A percentile compares a stretch with the other conserved stretches of the same genome.
phyloP scores from a whole-genome alignment of 2,329 filamentous ascomycete species.

The Exserohilum turcica region DNA sequence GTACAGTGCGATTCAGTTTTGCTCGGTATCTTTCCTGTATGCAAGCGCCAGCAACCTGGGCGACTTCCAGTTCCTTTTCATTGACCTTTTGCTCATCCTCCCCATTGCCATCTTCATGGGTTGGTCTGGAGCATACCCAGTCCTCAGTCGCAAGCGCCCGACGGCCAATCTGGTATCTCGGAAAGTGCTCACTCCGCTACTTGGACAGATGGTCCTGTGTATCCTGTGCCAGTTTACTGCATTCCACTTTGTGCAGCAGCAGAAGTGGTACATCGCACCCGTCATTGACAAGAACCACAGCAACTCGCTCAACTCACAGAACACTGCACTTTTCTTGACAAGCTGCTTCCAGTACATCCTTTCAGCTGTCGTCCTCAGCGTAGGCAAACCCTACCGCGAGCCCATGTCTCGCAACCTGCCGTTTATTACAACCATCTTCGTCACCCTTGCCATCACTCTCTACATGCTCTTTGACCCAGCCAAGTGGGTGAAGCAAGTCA shows the following conservation, averaged over 20 bases:
- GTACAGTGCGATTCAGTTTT: slow-evolving; percentile 99
- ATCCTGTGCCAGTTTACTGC: slow-evolving; percentile 76
- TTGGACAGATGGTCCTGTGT: slow-evolving; percentile 86
- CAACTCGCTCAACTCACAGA: slow-evolving; percentile 90
- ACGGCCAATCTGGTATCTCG: slow-evolving; percentile 90
- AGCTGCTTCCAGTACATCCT: slow-evolving; percentile 96
- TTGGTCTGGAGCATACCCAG: slow-evolving; percentile 84
- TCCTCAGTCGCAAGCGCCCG: slow-evolving; percentile 80
- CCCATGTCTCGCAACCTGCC: slow-evolving; percentile 80
- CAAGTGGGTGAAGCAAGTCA: slow-evolving; percentile 69
- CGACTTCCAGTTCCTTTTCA: slow-evolving; percentile 97
- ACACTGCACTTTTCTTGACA: slow-evolving; percentile 85
- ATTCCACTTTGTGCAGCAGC: slow-evolving; percentile 74
- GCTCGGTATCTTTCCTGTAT: slow-evolving; percentile 94
- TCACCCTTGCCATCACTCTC: slow-evolving; percentile 68
- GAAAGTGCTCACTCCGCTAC: slow-evolving; percentile 85
- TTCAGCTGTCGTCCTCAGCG: slow-evolving; percentile 84
- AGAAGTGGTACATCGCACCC: slow-evolving; percentile 86
- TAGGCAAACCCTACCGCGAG: slow-evolving; percentile 89
- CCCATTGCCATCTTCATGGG: slow-evolving; percentile 99
- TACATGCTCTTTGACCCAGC: slow-evolving; percentile 84
- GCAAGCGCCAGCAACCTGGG: slow-evolving; percentile 91
- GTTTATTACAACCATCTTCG: slow-evolving; percentile 76
- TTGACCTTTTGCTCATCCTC: slow-evolving; percentile 88
- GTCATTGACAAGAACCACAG: slow-evolving; percentile 76